Conservation (phyloP, 495 filamentous ascomycete genomes). For the Penicillium argentinense region DNA sequence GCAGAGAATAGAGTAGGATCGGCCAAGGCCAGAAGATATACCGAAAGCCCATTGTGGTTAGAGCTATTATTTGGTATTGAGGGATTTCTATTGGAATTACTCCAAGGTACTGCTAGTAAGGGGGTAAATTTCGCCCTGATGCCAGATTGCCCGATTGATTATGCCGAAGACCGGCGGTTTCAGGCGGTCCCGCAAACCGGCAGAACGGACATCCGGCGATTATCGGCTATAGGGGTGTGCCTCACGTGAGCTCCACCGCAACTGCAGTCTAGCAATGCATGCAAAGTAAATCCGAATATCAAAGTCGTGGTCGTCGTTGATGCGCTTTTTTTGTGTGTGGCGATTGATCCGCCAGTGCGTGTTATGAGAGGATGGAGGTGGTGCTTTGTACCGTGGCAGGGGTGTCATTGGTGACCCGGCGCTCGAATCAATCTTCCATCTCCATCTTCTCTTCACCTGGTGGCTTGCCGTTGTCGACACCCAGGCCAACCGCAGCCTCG, state of each 20-base stretch:
- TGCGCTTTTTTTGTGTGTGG: constrained; percentile 5
- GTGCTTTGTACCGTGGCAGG: not conserved
- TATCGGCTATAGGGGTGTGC: constrained; percentile 35
- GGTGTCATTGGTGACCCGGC: not conserved
- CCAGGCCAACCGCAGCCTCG: constrained; percentile 73
- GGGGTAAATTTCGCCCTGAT: constrained; percentile 24
- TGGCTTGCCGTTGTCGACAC: constrained; percentile 57
- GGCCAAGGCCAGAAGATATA: constrained; percentile 15
- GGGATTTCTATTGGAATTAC: constrained; percentile 33
- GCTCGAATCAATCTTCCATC: constrained; percentile 35
- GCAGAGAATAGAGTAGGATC: constrained; percentile 2
- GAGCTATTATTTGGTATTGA: constrained; percentile 31
- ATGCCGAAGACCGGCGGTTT: constrained; percentile 36
- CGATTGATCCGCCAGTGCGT: too few relatives aligned
- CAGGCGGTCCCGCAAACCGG: constrained; percentile 30
- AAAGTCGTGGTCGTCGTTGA: constrained; percentile 10
- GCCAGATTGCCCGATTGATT: constrained; percentile 9
- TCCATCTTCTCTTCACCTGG: constrained; percentile 29
- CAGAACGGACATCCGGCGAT: constrained; percentile 28
- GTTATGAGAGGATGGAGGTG: too few relatives aligned
- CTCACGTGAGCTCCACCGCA: constrained; percentile 24
- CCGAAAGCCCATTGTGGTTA: constrained; percentile 27
- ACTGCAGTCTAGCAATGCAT: constrained; percentile 5
- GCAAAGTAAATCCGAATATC: constrained; percentile 2
- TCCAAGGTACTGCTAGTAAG: constrained; percentile 28